Percentiles rank a stretch among this genome's conserved stretches.
Evolutionary conservation across 2,329 filamentous ascomycete species (phyloP).

Genomic region (Dothistroma pini): DNA sequence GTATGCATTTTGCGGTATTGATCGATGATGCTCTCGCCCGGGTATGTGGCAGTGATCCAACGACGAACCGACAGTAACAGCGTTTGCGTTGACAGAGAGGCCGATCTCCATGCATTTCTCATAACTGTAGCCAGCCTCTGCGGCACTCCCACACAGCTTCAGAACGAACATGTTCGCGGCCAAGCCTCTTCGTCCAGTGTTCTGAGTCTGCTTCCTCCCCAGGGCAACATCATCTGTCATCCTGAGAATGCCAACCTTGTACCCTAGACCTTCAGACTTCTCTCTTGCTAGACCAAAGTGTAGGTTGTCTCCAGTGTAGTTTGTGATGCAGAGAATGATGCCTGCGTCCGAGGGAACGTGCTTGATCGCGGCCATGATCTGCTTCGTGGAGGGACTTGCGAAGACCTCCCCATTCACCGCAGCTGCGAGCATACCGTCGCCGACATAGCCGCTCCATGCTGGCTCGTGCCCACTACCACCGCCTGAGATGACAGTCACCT

Average conservation of each 20-base stretch:
- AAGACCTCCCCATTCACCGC: slow-evolving; percentile 50
- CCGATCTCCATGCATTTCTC: slow-evolving; percentile 46
- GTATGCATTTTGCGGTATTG: slow-evolving; percentile 33
- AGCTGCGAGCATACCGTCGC: slow-evolving; percentile 47
- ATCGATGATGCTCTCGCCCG: slow-evolving; percentile 49
- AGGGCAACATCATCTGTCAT: slow-evolving; percentile 50
- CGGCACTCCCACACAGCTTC: slow-evolving; percentile 47
- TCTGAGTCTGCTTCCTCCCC: slow-evolving; percentile 47
- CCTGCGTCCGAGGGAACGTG: slow-evolving; percentile 46
- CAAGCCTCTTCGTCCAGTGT: slow-evolving; percentile 48
- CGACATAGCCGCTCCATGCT: slow-evolving; percentile 49
- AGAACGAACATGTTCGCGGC: slow-evolving; percentile 49
- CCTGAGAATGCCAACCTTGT: slow-evolving; percentile 46
- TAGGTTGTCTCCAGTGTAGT: slow-evolving; percentile 50
- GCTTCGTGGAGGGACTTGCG: slow-evolving; percentile 47
- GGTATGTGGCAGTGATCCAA: slow-evolving; percentile 54
- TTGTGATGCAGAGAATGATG: slow-evolving; percentile 48
- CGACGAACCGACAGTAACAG: slow-evolving; percentile 51
- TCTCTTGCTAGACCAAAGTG: slow-evolving; percentile 50
- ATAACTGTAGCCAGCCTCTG: slow-evolving; percentile 43
- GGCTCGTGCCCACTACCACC: slow-evolving; percentile 50
- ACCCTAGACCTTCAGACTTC: slow-evolving; percentile 44
- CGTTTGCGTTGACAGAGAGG: slow-evolving; percentile 41
- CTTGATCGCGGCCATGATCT: slow-evolving; percentile 48
- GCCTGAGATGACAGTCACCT: slow-evolving; percentile 47